Evolutionary conservation across 1,139 yeast species (phyloP), one percentile per base, ranked within the genome.

Genomic region (Saccharomyces hybrid): DNA sequence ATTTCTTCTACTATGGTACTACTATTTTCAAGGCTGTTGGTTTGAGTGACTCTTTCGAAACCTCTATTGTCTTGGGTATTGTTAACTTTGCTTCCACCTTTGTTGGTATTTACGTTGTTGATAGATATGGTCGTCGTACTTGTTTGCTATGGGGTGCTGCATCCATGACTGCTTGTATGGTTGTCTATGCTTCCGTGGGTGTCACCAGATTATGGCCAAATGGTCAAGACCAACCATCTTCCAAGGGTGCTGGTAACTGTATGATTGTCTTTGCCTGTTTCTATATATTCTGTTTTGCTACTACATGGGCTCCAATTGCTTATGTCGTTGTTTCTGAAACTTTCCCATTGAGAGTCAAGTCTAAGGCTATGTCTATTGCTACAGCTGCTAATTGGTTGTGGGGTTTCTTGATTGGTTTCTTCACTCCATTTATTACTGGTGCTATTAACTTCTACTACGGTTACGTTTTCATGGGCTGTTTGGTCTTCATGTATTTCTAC

Each of bases 281-380:
- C 68, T 88, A 79, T 78, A 84, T 88, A 61, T 83, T 84, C 78
- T 83, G 80, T 75, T 87, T 87, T 70, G 95, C 95, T 52, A 77
- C 85, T 53, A 82, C 93, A 26, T 87, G 95, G 93, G 95, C 90
- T 59, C 90, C 93, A 64, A 81, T 84, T 66, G 83, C 83, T 53
- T 88, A 77, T 75, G 84, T 84, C 60, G 81, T 86, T n/a, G n/a
- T n/a, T n/a, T 81, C 91, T 46, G 95, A 87, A 73, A 77, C 84
- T 56, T 86, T 82, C 75, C 93, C 95, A 69, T 79, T 86, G 64
- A 81, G 91, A 74, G 82, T 86, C 67, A 82, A 88, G 74, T 78
- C 89, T 51, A 85, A 86, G 75, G 88, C 85, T 61, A 84, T 86
- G 84, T 82, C 88, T 59, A 72, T 19, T n/a, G n/a, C n/a, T n/a